Conservation (phyloP, 2,329 filamentous ascomycete species). For the Botrytis cinerea region DNA sequence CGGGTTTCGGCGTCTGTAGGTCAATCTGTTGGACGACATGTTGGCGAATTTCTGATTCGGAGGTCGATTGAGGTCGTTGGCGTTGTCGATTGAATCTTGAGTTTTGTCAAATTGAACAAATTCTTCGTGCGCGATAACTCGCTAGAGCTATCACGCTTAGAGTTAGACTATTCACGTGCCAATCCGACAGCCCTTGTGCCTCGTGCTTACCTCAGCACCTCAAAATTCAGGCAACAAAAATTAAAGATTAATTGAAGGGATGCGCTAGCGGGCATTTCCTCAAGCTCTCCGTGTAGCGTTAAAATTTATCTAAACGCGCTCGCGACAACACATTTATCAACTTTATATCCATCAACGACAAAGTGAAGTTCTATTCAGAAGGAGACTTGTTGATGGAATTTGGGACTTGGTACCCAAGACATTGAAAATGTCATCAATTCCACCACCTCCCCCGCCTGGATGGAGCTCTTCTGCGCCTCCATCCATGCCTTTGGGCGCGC, state of each 20-base stretch:
- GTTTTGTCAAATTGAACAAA: slow-evolving; percentile 19
- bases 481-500: slow-evolving; percentile 51
- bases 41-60: slow-evolving; percentile 44
- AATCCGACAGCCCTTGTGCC: neutral
- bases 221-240: neutral
- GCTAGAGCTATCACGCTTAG: slow-evolving; percentile 22
- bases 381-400: slow-evolving; percentile 30
- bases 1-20: slow-evolving; percentile 70
- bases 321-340: slow-evolving; percentile 18
- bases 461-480: slow-evolving; percentile 57
- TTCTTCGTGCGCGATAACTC: slow-evolving; percentile 21
- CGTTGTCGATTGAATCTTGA: slow-evolving; percentile 24
- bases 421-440: slow-evolving; percentile 57
- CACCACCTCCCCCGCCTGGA: slow-evolving; percentile 68
- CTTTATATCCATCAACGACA: slow-evolving; percentile 21
- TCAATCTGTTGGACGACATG: slow-evolving; percentile 55
- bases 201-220: neutral
- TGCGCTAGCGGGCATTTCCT: slow-evolving; percentile 24
- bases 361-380: slow-evolving; percentile 21
- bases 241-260: slow-evolving; percentile 9
- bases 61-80: slow-evolving; percentile 40
- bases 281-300: slow-evolving; percentile 7
- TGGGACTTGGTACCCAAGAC: slow-evolving; percentile 33
- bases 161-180: slow-evolving; percentile 14
- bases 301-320: slow-evolving; percentile 24